A percentile compares a stretch with the other conserved stretches of the same genome.
phyloP scores from a whole-genome alignment of 1,139 yeast species.

The Nakaseomyces nivariensis region DNA sequence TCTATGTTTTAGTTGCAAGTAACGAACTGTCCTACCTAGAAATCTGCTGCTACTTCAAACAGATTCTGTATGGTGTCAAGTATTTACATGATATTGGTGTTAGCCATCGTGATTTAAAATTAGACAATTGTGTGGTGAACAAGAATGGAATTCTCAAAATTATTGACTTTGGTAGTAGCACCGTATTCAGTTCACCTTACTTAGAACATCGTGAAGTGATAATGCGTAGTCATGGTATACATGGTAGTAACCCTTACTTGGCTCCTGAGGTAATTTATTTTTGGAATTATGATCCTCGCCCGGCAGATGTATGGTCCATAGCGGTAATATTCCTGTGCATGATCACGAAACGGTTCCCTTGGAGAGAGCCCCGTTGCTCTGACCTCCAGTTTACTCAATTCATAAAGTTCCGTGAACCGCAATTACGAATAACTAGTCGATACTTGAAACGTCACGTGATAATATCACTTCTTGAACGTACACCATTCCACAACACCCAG shows the following conservation, averaged over 20 bases:
- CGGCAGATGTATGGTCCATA: slow-evolving; percentile 87
- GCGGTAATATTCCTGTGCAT: slow-evolving; percentile 91
- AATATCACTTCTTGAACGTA: slow-evolving; percentile 28
- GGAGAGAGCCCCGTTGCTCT: slow-evolving; percentile 81
- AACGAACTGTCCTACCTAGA: slow-evolving; percentile 75
- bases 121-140: slow-evolving; percentile 86
- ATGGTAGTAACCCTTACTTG: slow-evolving; percentile 91
- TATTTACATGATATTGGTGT: slow-evolving; percentile 78
- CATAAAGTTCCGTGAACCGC: slow-evolving; percentile 1
- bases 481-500: slow-evolving; percentile 23
- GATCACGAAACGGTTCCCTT: slow-evolving; percentile 84
- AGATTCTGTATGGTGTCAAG: slow-evolving; percentile 66
- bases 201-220: slow-evolving; percentile 54
- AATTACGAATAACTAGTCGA: background rate
- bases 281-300: slow-evolving; percentile 75
- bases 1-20: slow-evolving; percentile 91
- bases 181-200: slow-evolving; percentile 81
- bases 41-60: slow-evolving; percentile 78
- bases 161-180: slow-evolving; percentile 91
- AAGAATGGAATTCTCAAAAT: slow-evolving; percentile 74
- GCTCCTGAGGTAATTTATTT: slow-evolving; percentile 81
- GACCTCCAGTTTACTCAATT: slow-evolving; percentile 56
- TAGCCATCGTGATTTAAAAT: slow-evolving; percentile 85
- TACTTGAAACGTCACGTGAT: background rate
- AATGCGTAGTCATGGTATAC: slow-evolving; percentile 71